These are phyloP conservation scores for Fraxinus greggii DNA, from an alignment of 305 asterid genomes.

Conservation along the genomic window DNA sequence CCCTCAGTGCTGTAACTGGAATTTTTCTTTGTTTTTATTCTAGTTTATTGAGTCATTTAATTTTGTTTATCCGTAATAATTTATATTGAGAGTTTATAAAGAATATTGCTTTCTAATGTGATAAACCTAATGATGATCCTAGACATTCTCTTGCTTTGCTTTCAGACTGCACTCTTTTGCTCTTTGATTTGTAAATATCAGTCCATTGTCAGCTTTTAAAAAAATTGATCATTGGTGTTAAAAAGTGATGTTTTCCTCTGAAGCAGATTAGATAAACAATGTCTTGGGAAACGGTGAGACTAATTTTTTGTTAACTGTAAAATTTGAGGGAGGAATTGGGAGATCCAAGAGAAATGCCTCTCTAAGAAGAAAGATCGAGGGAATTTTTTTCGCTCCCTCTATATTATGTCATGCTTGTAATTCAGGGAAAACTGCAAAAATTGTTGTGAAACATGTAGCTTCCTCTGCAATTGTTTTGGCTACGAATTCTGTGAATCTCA, in stretches of 20 bases:
- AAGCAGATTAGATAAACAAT: neutral
- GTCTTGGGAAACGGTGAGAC: neutral
- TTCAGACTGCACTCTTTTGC: neutral
- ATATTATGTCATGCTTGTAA: neutral
- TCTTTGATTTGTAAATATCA: neutral
- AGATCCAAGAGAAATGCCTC: neutral
- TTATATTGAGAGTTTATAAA: conserved; percentile 2
- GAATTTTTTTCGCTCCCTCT: neutral
- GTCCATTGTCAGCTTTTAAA: neutral
- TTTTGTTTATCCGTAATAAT: neutral
- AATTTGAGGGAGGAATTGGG: neutral
- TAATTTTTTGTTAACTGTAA: neutral
- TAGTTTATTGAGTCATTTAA: conserved; percentile 6
- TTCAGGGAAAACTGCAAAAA: neutral
- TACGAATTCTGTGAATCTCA: neutral
- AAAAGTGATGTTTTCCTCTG: neutral
- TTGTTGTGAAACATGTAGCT: neutral
- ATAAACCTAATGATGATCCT: neutral
- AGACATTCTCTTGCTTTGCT: neutral
- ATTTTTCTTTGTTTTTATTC: neutral
- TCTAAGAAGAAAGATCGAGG: neutral
- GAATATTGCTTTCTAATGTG: neutral
- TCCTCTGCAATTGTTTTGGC: neutral
- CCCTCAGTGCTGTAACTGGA: neutral
- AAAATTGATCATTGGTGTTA: neutral